These are phyloP conservation scores for Hanseniaspora singularis DNA, from an alignment of 805 yeast genomes.

Conservation along the genomic window DNA sequence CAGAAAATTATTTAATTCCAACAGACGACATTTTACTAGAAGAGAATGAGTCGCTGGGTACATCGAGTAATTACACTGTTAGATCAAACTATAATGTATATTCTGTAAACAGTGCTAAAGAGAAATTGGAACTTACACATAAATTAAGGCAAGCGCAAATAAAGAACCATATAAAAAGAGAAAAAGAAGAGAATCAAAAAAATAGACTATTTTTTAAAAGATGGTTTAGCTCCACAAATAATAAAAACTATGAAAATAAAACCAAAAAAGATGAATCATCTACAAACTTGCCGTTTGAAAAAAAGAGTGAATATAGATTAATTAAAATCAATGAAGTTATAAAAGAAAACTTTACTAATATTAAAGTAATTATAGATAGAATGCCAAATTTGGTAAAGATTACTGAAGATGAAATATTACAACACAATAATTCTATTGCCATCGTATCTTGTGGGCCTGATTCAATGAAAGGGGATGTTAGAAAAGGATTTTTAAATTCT, in stretches of 20 bases:
- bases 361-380: background rate
- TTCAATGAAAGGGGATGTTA: conserved; percentile 5
- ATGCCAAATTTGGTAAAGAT: background rate
- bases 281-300: background rate
- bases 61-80: background rate
- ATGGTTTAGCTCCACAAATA: background rate
- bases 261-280: background rate
- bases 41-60: no score
- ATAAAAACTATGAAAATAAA: no score
- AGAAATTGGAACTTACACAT: background rate
- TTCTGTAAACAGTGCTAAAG: background rate
- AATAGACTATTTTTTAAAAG: background rate
- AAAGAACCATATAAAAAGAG: background rate
- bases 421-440: background rate
- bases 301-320: background rate
- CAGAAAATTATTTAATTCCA: no score
- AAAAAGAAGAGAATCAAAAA: background rate
- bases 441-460: conserved; percentile 10
- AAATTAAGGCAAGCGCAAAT: background rate
- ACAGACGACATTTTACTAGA: no score
- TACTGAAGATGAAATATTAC: background rate
- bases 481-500: background rate
- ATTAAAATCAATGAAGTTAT: conserved; percentile 1
- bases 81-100: background rate
- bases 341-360: background rate